Evolutionary conservation across 2,329 filamentous ascomycete genomes (phyloP).

Genomic region (Hypoxylon sp.): DNA sequence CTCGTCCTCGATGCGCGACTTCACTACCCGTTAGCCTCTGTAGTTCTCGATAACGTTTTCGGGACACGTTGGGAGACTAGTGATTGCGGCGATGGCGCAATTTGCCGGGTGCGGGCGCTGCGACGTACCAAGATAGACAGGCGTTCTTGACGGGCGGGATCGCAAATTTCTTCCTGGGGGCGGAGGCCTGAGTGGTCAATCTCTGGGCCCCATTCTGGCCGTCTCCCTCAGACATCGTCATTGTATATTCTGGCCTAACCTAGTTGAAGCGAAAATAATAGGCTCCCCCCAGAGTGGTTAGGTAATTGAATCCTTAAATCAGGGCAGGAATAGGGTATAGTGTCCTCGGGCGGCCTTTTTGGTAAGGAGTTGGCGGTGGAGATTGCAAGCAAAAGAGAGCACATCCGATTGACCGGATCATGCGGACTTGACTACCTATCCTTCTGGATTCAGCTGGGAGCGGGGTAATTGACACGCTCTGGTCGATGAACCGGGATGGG

Average conservation of each 20-base stretch:
- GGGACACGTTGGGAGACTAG: conserved; percentile 8
- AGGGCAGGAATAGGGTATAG: conserved; percentile 33
- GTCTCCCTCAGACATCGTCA: conserved; percentile 50
- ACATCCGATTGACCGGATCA: conserved; percentile 41
- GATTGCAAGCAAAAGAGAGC: conserved; percentile 23
- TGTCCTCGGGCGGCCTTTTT: conserved; percentile 24
- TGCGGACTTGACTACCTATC: conserved; percentile 29
- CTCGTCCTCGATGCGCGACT: conserved; percentile 63
- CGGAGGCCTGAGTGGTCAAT: conserved; percentile 38
- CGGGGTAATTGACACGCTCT: conserved; percentile 34
- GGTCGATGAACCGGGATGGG: conserved; percentile 6
- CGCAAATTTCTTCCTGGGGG: conserved; percentile 60
- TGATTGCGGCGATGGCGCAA: conserved; percentile 28
- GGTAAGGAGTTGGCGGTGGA: conserved; percentile 32
- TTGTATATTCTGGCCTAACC: conserved; percentile 6
- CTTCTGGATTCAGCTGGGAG: conserved; percentile 36
- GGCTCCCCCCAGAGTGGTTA: conserved; percentile 17
- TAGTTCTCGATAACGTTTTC: not conserved
- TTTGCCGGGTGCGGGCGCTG: conserved; percentile 14
- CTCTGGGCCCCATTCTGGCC: conserved; percentile 43
- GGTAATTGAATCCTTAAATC: conserved; percentile 41
- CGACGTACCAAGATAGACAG: conserved; percentile 65
- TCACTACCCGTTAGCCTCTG: conserved; percentile 34
- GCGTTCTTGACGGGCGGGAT: conserved; percentile 66
- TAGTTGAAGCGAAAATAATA: conserved; percentile 11